These are phyloP conservation scores for Smittium mucronatum DNA, from an alignment of 371 early-diverging fungal genomes.

Conservation along the genomic window DNA sequence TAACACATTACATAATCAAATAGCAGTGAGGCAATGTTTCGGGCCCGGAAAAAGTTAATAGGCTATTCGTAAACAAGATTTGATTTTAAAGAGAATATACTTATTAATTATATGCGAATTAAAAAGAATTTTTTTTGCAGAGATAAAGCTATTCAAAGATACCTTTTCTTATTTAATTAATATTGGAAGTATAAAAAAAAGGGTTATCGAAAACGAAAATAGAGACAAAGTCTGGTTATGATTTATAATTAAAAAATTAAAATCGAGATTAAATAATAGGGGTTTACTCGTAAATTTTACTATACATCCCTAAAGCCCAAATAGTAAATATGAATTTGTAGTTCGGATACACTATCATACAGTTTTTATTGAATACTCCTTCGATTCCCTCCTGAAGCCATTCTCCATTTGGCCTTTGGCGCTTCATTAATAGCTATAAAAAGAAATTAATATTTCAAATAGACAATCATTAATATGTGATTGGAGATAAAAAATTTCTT, in stretches of 20 bases:
- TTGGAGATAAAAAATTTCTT: not conserved
- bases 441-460: conserved; percentile 13
- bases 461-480: not conserved
- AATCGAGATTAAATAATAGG: not conserved
- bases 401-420: conserved; percentile 81
- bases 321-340: conserved; percentile 87
- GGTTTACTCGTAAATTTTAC: conserved; percentile 40
- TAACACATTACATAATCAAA: too few relatives aligned
- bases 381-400: conserved; percentile 95
- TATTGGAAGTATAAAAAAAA: too few relatives aligned
- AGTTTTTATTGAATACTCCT: conserved; percentile 93
- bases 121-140: too few relatives aligned
- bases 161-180: too few relatives aligned
- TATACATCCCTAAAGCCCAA: conserved; percentile 90
- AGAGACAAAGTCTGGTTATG: too few relatives aligned
- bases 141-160: too few relatives aligned
- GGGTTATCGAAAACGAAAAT: too few relatives aligned
- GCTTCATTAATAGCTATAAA: conserved; percentile 53
- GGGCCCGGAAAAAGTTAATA: too few relatives aligned
- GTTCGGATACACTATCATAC: conserved; percentile 89
- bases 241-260: not conserved
- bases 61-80: too few relatives aligned
- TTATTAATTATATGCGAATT: too few relatives aligned
- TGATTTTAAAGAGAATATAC: too few relatives aligned
- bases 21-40: too few relatives aligned